Conservation (phyloP, 2,329 filamentous ascomycete genomes). For the Talaromyces amestolkiae region DNA sequence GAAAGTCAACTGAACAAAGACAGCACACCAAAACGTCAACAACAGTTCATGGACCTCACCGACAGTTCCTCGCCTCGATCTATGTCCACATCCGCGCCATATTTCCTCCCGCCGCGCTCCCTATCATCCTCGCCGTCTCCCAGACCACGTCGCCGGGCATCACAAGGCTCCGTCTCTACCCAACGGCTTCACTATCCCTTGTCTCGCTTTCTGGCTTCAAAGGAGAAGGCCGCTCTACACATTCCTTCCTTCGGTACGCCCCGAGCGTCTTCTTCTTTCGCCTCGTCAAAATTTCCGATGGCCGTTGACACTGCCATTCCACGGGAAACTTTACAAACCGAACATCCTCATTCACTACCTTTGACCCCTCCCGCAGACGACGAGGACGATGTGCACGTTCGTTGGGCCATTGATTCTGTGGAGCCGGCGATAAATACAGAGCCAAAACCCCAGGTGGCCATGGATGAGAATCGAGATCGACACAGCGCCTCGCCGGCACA, state of each 20-base stretch:
- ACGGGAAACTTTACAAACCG: constrained; percentile 17
- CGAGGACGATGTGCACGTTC: constrained; percentile 36
- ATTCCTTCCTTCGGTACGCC: not conserved
- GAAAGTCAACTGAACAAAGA: constrained; percentile 3
- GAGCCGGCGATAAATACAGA: constrained; percentile 28
- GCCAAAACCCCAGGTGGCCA: constrained; percentile 28
- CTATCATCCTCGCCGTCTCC: constrained; percentile 10
- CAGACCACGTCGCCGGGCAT: constrained; percentile 16
- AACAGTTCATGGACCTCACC: not conserved
- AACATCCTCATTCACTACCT: constrained; percentile 37
- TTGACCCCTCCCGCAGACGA: constrained; percentile 41
- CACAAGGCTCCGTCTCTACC: constrained; percentile 16
- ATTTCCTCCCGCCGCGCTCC: constrained; percentile 12
- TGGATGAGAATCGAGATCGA: constrained; percentile 32
- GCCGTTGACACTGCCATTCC: constrained; percentile 12
- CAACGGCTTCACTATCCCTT: constrained; percentile 11
- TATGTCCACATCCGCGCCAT: constrained; percentile 8
- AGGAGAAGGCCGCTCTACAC: constrained; percentile 15
- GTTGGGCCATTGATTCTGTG: constrained; percentile 37
- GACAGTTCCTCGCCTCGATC: not conserved
- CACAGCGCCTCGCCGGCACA: constrained; percentile 28
- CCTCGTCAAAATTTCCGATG: constrained; percentile 1
- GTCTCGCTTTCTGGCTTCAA: constrained; percentile 14
- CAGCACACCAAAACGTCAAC: constrained; percentile 5
- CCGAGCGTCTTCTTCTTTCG: not conserved